A percentile compares a stretch with the other conserved stretches of the same genome.
Evolutionary conservation across 2,329 filamentous ascomycete species (phyloP).

Genomic region (Fusarium anguioides): DNA sequence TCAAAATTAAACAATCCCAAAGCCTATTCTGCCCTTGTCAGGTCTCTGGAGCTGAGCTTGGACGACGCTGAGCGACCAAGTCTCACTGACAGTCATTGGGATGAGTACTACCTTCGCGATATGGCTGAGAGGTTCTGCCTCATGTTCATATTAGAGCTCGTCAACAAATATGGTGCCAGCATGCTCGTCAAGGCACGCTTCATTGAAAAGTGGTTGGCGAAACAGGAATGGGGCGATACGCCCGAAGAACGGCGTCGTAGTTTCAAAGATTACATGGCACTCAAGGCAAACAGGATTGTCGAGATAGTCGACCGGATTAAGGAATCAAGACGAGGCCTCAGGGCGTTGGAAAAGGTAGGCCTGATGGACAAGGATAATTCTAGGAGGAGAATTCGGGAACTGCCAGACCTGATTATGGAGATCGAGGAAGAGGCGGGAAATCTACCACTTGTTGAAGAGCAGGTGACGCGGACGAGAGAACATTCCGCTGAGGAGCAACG

Average conservation of each 20-base stretch:
- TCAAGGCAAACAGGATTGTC: constrained; percentile 63
- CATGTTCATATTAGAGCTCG: constrained; percentile 66
- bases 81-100: constrained; percentile 67
- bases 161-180: constrained; percentile 67
- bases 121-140: constrained; percentile 70
- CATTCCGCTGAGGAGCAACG: constrained; percentile 75
- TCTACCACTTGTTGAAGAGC: constrained; percentile 43
- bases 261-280: constrained; percentile 63
- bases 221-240: constrained; percentile 74
- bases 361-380: constrained; percentile 54
- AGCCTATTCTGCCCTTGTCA: constrained; percentile 68
- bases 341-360: constrained; percentile 62
- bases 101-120: constrained; percentile 72
- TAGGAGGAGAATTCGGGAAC: constrained; percentile 44
- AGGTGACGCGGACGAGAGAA: constrained; percentile 54
- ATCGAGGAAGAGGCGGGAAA: constrained; percentile 45
- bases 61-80: constrained; percentile 61
- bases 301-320: constrained; percentile 63
- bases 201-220: constrained; percentile 78
- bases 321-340: constrained; percentile 62
- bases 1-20: constrained; percentile 61
- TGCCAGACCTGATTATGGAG: constrained; percentile 51
- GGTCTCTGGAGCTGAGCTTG: constrained; percentile 67
- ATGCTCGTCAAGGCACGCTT: constrained; percentile 72
- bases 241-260: constrained; percentile 64